Evolutionary conservation across 1,284 basidiomycete species (phyloP), one percentile per base, ranked within the genome.

Genomic region (Neolentinus lepideus): DNA sequence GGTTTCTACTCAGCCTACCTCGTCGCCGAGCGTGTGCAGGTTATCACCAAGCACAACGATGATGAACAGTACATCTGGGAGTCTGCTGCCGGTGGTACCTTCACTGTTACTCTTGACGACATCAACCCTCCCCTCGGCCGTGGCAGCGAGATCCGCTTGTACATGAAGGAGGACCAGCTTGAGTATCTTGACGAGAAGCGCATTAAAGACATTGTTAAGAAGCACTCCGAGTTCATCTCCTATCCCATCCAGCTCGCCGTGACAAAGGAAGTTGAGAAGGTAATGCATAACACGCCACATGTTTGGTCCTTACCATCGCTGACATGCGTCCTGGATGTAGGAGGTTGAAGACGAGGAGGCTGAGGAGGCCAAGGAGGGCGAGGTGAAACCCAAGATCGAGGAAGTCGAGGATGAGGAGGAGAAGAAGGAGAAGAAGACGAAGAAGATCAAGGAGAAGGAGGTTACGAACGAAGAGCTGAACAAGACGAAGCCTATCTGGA

Each of bases 31-130:
- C 89, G 89, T 64, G 97, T 99, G 10, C 94, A 98, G 77, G 91
- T 99, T 70, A 91, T 98, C 77, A 96, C 96, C 66, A 99, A 99
- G 81, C 93, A 99, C 86, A 99, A 99, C 71, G 97, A 99, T 69
- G 96, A 99, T 73, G 97, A 99, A 78, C 96, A 99, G 78, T 98
- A 99, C 83, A 95, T 98, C 75, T 99, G 97, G 97, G 96, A 98
- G 83, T 98, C 96, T 21, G 90, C 97, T 61, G 96, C 97, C 50
- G 97, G 96, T 70, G 97, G 97, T 60, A 99, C 97, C 56, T 99
- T 99, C 82, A 99, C 96, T 71, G 98, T 99, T 77, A 97, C 94
- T 58, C 90, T 79, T 61, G 97, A 99, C 76, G 92, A 85, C 58
- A 75, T 86, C 69, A 95, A 95, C 78, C 86, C 90, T 47, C 81